Percentiles rank a stretch among this genome's conserved stretches.
Evolutionary conservation across 2,329 filamentous ascomycete genomes (phyloP).

Genomic region (Pezicula neosporulosa): DNA sequence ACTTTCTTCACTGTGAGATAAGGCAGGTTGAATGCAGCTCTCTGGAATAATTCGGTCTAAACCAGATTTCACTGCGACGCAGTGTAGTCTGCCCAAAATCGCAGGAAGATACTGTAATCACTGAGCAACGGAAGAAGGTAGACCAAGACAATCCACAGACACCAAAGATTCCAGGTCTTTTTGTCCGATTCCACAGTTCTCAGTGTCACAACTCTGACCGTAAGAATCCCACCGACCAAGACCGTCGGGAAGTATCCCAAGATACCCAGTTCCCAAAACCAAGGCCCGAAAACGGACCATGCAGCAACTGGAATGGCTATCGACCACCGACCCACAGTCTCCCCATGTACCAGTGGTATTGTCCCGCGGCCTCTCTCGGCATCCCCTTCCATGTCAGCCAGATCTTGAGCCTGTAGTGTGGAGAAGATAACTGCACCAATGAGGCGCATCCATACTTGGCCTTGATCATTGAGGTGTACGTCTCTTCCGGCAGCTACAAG

Average conservation of each 20-base stretch:
- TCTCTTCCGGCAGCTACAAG: not conserved
- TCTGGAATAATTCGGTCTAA: no score
- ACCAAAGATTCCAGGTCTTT: not conserved
- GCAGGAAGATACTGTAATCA: not conserved
- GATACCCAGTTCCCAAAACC: conserved; percentile 11
- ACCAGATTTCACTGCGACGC: not conserved
- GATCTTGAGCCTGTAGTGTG: conserved; percentile 25
- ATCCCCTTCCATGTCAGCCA: conserved; percentile 24
- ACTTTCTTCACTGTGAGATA: no score
- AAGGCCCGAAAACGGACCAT: conserved; percentile 12
- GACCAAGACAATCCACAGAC: not conserved
- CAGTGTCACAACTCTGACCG: not conserved
- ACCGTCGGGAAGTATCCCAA: not conserved
- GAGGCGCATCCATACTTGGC: not conserved
- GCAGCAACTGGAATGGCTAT: conserved; percentile 17
- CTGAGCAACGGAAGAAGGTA: not conserved
- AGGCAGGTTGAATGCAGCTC: no score
- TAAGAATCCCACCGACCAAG: not conserved
- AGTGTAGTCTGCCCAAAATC: not conserved
- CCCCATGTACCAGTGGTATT: conserved; percentile 17
- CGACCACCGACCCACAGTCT: conserved; percentile 14
- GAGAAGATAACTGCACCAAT: not conserved
- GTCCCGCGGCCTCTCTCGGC: conserved; percentile 13
- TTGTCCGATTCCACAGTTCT: not conserved
- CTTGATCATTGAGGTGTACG: not conserved